Evolutionary conservation across 169 alveolate species (phyloP), one percentile per base, ranked within the genome.

Genomic region (Cryptosporidium parvum): DNA sequence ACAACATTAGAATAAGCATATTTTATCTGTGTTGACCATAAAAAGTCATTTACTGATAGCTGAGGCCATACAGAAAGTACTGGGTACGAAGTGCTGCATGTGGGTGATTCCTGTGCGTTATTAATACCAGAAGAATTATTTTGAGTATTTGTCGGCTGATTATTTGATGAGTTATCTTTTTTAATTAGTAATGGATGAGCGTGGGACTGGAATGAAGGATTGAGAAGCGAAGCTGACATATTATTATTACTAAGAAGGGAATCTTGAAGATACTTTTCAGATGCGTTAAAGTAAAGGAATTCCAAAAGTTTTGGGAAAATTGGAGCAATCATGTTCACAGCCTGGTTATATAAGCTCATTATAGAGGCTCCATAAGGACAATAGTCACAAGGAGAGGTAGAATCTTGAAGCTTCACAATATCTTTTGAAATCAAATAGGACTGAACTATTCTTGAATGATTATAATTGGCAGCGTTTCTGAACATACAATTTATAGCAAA

Each of bases 61-160:
- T 51, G 67, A n/a, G 89, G 89, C 89, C 89, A 80, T 9, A 80
- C 68, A 7, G 89, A 80, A 42, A 80, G 75, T 26, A 80, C 42
- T 16, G 89, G 89, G 45, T 80, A 48, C 6, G 84, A 10, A 8
- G 3, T 45, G 16, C 10, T 39, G 26, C n/a, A 14, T 6, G 52
- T 7, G 31, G 67, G 21, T n/a, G 29, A 35, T 4, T 26, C 29
- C 72, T 65, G 72, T n/a, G 35, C 10, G 29, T 14, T 33, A 7
- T 10, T 48, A 9, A 9, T 23, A 29, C 31, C 37, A 8, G 67
- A 23, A 33, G 29, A 67, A 21, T 37, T 16, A 31, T 45, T 67
- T 18, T 48, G 59, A 44, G 12, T 16, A 18, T 39, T 39, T n/a
- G 18, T 58, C 0, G 6, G 18, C n/a, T 58, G 61, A 21, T 53